Evolutionary conservation across 2,329 filamentous ascomycete genomes (phyloP).

Genomic region (Bipolaris victoriae): DNA sequence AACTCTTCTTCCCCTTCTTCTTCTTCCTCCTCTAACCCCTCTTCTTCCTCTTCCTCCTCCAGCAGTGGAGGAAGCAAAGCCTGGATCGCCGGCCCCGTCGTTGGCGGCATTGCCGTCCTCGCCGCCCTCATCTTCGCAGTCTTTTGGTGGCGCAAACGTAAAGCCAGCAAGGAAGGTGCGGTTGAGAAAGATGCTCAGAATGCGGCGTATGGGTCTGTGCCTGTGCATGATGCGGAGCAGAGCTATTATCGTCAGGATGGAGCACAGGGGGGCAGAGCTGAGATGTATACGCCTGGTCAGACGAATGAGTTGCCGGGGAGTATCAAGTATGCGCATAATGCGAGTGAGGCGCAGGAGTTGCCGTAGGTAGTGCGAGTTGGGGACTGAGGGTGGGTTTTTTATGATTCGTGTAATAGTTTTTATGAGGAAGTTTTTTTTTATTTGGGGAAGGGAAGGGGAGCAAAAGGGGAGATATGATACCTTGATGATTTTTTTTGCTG

Average conservation of each 20-base stretch:
- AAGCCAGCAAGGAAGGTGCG: background rate
- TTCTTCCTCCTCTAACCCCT: background rate
- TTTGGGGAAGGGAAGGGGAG: background rate
- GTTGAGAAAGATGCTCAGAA: slow-evolving; percentile 16
- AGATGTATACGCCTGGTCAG: slow-evolving; percentile 13
- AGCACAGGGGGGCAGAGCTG: background rate
- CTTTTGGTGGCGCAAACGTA: slow-evolving; percentile 27
- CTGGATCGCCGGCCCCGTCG: slow-evolving; percentile 39
- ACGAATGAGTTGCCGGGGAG: slow-evolving; percentile 24
- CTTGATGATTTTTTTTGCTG: background rate
- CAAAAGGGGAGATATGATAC: background rate
- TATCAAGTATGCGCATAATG: slow-evolving; percentile 27
- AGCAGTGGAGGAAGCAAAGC: slow-evolving; percentile 19
- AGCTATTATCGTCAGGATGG: background rate
- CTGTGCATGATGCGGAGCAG: slow-evolving; percentile 8
- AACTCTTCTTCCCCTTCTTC: background rate
- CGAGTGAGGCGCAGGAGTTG: slow-evolving; percentile 10
- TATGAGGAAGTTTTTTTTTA: background rate
- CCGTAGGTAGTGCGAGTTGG: background rate
- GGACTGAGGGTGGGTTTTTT: background rate
- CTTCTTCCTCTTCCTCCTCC: background rate
- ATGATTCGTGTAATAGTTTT: no score
- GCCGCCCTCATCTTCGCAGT: slow-evolving; percentile 23
- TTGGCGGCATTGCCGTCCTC: slow-evolving; percentile 28
- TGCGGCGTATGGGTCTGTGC: slow-evolving; percentile 4